Conservation (phyloP, 106 monocot genomes). For the Iris macrosiphon region DNA sequence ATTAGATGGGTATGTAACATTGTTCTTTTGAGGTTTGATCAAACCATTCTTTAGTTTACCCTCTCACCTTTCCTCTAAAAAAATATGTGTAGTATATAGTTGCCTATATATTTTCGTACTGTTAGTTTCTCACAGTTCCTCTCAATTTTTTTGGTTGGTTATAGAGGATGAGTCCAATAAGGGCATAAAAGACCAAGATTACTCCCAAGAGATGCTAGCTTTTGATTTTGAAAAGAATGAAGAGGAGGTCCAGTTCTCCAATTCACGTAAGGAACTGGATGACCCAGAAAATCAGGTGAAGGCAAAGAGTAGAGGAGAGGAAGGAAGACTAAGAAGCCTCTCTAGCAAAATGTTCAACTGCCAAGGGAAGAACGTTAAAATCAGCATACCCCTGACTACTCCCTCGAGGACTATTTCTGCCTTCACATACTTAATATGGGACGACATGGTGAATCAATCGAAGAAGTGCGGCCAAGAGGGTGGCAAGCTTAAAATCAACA, state of each 20-base stretch:
- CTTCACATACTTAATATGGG: conserved; percentile 2
- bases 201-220: conserved; percentile 16
- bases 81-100: too few relatives aligned
- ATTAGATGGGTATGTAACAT: too few relatives aligned
- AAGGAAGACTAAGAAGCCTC: too few relatives aligned
- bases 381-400: too few relatives aligned
- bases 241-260: conserved; percentile 11
- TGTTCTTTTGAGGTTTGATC: too few relatives aligned
- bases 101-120: too few relatives aligned
- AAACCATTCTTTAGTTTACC: too few relatives aligned
- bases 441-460: conserved; percentile 7
- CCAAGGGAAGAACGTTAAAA: too few relatives aligned
- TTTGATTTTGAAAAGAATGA: conserved; percentile 24
- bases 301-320: conserved; percentile 1
- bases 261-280: conserved; percentile 8
- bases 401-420: conserved; percentile 3
- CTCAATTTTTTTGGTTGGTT: neutral
- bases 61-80: too few relatives aligned
- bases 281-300: conserved; percentile 17
- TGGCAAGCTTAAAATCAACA: conserved; percentile 16
- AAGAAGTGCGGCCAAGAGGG: neutral
- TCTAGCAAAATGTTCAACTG: too few relatives aligned
- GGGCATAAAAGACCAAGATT: conserved; percentile 21
- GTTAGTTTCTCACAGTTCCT: too few relatives aligned
- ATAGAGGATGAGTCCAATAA: conserved; percentile 44